A percentile compares a stretch with the other conserved stretches of the same genome.
phyloP scores from a whole-genome alignment of 345 rosid species.

The Citrus inodora region DNA sequence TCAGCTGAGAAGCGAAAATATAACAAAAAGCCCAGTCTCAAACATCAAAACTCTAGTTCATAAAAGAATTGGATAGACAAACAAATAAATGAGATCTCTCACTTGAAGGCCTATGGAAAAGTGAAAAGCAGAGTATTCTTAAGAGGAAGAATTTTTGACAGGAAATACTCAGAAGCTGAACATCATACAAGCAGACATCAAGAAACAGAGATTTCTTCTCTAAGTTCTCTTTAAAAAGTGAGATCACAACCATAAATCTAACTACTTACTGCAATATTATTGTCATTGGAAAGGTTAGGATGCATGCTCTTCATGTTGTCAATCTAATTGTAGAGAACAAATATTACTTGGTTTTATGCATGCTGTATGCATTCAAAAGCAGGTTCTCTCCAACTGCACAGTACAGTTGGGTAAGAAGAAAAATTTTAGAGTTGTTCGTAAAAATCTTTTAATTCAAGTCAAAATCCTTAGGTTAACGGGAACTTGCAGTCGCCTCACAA shows the following conservation, averaged over 20 bases:
- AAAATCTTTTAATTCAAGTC: not conserved
- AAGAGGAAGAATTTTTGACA: not conserved
- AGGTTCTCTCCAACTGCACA: not conserved
- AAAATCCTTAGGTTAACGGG: not conserved
- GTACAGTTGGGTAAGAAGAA: not conserved
- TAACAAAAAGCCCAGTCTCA: conserved; percentile 2
- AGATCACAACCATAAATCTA: not conserved
- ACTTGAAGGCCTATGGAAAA: not conserved
- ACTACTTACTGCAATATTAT: not conserved
- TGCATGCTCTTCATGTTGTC: not conserved
- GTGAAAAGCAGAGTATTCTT: not conserved
- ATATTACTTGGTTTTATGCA: not conserved
- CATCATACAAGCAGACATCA: not conserved
- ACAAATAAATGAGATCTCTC: not conserved
- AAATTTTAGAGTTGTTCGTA: not conserved
- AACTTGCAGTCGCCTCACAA: not conserved
- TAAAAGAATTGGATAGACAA: not conserved
- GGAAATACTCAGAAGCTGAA: not conserved
- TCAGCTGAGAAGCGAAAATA: conserved; percentile 1
- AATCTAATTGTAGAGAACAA: not conserved
- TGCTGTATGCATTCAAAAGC: not conserved
- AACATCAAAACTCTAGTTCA: not conserved
- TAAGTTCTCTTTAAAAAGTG: too few relatives aligned
- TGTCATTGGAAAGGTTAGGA: not conserved
- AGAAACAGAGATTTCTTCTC: not conserved